Evolutionary conservation across 2,329 filamentous ascomycete genomes (phyloP), one percentile per base, ranked within the genome.

Genomic region (Penicillium sp.): DNA sequence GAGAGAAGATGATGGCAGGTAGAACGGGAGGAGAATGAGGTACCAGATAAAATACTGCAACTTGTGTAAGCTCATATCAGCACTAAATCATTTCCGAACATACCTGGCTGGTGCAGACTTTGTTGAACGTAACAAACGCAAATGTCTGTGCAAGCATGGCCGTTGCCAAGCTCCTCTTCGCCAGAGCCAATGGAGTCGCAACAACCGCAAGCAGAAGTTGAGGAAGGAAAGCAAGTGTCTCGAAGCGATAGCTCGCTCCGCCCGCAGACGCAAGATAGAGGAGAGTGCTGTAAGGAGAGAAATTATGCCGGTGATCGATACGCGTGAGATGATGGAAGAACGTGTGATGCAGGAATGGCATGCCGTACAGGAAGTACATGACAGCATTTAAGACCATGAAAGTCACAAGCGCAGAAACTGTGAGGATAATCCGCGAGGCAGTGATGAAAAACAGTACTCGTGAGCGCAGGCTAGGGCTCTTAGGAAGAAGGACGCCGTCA

Each of bases 71-170:
- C 28, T 25, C 10, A 8, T 4, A 4, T n/a, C 12, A 25, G n/a
- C 4, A 41, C 8, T 12, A 4, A 42, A 1, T 4, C 3, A 20
- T 4, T 10, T 1, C 11, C 2, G 3, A 4, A 10, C 28, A 2
- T 84, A 95, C 92, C 84, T 98, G 94, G 71, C 92, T 96, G 3
- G 95, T 99, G 83, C 94, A 98, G 63, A 99, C 95, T 80, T 99
- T 99, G 80, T 99, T 99, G 69, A 98, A 98, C 0, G 92, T 89
- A 4, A 98, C 95, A 76, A 99, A 99, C 0, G 94, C 91, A 77
- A 97, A 96, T 0, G 95, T 98, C 78, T 99, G 95, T 4, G 91
- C 92, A 62, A 98, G 85, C 90, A 98, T 93, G 5, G 91, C 89
- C 0, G 88, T 86, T 0, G 93, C 84, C 0, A 99, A 83, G 69